Percentiles rank a stretch among this genome's conserved stretches.
Evolutionary conservation across 1,139 yeast genomes (phyloP).

Genomic region (Scheffersomyces insectosa): DNA sequence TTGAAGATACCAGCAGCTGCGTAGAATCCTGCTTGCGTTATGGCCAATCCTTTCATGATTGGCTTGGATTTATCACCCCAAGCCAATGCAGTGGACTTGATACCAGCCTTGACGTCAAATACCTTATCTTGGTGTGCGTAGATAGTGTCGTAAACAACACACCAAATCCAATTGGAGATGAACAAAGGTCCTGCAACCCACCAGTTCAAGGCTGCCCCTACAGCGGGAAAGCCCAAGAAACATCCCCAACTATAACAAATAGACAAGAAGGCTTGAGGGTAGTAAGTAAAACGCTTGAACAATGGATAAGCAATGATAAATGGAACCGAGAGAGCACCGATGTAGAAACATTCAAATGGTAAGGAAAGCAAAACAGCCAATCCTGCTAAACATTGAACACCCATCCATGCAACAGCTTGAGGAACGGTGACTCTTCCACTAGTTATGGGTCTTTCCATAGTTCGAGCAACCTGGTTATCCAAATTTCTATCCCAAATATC

Average conservation of each 20-base stretch:
- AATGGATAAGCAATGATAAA: conserved; percentile 87
- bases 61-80: conserved; percentile 84
- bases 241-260: conserved; percentile 96
- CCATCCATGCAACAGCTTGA: conserved; percentile 75
- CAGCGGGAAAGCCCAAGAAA: conserved; percentile 90
- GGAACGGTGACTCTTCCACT: conserved; percentile 74
- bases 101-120: conserved; percentile 85
- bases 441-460: conserved; percentile 87
- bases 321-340: conserved; percentile 81
- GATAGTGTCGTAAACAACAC: conserved; percentile 92
- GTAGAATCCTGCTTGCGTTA: conserved; percentile 65
- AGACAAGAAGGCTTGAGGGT: conserved; percentile 84
- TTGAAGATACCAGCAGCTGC: conserved; percentile 76
- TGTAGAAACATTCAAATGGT: conserved; percentile 77
- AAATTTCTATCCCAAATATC: conserved; percentile 82
- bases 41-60: conserved; percentile 61
- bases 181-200: conserved; percentile 78
- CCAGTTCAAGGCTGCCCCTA: conserved; percentile 75
- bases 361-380: conserved; percentile 67
- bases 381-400: conserved; percentile 77
- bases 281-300: conserved; percentile 90
- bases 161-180: conserved; percentile 82
- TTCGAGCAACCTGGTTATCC: conserved; percentile 83
- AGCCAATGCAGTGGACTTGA: conserved; percentile 90
- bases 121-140: conserved; percentile 97